Percentiles rank a stretch among this genome's conserved stretches.
phyloP scores from a whole-genome alignment of 2,329 filamentous ascomycete genomes.

The Magnaporthiopsis rhizophila region DNA sequence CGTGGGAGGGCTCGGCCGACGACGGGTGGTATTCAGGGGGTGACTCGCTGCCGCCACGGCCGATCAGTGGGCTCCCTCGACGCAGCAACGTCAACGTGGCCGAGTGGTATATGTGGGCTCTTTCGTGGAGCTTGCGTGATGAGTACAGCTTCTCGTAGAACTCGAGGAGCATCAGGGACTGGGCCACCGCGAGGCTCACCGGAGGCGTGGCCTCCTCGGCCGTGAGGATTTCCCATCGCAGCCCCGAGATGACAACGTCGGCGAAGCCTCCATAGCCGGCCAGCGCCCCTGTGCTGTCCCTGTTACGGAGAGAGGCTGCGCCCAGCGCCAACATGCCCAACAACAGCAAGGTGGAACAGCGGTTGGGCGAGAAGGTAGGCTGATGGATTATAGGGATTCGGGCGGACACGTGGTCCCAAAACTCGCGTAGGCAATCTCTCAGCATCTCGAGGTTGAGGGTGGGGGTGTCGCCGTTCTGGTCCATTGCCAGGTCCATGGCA shows the following conservation, averaged over 20 bases:
- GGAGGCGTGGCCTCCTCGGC: conserved; percentile 75
- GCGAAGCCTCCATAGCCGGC: conserved; percentile 39
- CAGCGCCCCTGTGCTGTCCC: conserved; percentile 44
- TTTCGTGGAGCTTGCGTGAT: conserved; percentile 72
- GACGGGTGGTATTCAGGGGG: conserved; percentile 50
- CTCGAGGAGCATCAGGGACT: conserved; percentile 74
- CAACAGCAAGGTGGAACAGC: conserved; percentile 69
- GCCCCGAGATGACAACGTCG: conserved; percentile 58
- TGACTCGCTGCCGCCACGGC: conserved; percentile 68
- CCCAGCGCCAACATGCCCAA: conserved; percentile 79
- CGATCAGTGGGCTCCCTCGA: conserved; percentile 77
- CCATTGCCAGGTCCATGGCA: conserved; percentile 26
- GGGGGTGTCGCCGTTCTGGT: conserved; percentile 34
- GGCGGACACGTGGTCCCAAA: conserved; percentile 79
- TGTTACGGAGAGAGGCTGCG: conserved; percentile 66
- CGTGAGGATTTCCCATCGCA: conserved; percentile 78
- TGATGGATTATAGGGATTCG: conserved; percentile 84
- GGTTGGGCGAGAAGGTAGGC: conserved; percentile 74
- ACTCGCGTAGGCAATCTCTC: conserved; percentile 76
- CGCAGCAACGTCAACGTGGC: conserved; percentile 79
- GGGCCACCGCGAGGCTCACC: conserved; percentile 81
- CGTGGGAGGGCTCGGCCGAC: conserved; percentile 26
- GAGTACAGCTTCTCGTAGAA: conserved; percentile 91
- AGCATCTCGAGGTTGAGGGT: conserved; percentile 69
- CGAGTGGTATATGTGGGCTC: conserved; percentile 83